Evolutionary conservation across 306 rosid genomes (phyloP).

Genomic region (Vicia faba): DNA sequence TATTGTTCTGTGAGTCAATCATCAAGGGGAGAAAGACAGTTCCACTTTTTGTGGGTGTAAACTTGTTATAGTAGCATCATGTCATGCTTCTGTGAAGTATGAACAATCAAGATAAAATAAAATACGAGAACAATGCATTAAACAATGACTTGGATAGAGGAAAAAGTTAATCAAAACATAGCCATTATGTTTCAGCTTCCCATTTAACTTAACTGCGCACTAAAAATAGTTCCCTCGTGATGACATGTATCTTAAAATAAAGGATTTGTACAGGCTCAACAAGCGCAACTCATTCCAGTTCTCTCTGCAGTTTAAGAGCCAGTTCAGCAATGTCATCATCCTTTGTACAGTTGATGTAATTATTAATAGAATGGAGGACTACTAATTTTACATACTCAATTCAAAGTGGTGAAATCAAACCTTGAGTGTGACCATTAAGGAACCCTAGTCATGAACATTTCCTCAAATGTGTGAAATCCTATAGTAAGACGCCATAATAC

Average conservation of each 20-base stretch:
- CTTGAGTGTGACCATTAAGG: not conserved
- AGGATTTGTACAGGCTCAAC: conserved; percentile 10
- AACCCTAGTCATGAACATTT: not conserved
- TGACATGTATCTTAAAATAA: conserved; percentile 1
- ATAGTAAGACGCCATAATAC: not conserved
- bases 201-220: conserved; percentile 8
- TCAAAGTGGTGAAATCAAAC: not conserved
- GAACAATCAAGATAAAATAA: conserved; percentile 16
- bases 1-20: conserved; percentile 12
- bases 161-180: conserved; percentile 19
- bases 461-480: not conserved
- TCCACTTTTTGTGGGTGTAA: not conserved
- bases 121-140: conserved; percentile 19
- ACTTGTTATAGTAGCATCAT: conserved; percentile 20
- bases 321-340: not conserved
- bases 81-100: conserved; percentile 17
- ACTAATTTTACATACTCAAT: conserved; percentile 1
- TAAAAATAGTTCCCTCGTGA: not conserved
- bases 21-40: conserved; percentile 3
- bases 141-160: not conserved
- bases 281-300: conserved; percentile 5
- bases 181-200: conserved; percentile 23
- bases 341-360: not conserved
- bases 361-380: conserved; percentile 2
- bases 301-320: not conserved